Conservation (phyloP, 106 monocot genomes). For the Dendrobium catenatum region DNA sequence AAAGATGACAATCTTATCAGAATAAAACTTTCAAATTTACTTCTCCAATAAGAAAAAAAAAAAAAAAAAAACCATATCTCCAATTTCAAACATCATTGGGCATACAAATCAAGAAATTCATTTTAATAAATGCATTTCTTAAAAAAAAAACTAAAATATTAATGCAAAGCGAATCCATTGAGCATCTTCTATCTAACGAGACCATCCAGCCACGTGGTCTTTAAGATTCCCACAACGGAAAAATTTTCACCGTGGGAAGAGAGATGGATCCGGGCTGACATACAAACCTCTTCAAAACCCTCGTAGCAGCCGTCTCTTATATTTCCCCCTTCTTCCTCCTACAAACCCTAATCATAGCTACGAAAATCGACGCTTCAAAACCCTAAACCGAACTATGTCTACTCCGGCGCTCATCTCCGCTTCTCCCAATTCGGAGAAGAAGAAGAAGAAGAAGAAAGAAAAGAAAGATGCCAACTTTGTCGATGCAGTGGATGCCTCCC, state of each 20-base stretch:
- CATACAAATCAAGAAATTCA: no score
- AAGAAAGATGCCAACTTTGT: constrained; percentile 6
- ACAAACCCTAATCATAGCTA: neutral
- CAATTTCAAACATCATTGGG: no score
- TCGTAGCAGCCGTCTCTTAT: neutral
- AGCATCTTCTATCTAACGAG: no score
- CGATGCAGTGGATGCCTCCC: neutral
- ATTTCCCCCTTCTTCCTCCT: neutral
- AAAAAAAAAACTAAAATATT: no score
- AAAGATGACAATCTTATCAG: no score
- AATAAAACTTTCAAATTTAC: no score
- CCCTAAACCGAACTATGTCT: constrained; percentile 14
- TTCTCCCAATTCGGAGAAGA: constrained; percentile 12
- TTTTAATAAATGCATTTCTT: no score
- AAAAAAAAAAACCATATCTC: no score
- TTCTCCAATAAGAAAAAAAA: no score
- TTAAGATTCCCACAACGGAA: neutral
- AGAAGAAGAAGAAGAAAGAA: constrained; percentile 41
- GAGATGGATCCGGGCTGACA: no score
- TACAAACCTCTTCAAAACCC: neutral
- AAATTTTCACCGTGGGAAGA: neutral
- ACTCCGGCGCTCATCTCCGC: constrained; percentile 6
- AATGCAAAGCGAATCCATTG: no score
- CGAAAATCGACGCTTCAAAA: neutral
- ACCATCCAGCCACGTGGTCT: neutral